These are phyloP conservation scores for Botrytis porri DNA, from an alignment of 2,329 filamentous ascomycete species.

Conservation along the genomic window DNA sequence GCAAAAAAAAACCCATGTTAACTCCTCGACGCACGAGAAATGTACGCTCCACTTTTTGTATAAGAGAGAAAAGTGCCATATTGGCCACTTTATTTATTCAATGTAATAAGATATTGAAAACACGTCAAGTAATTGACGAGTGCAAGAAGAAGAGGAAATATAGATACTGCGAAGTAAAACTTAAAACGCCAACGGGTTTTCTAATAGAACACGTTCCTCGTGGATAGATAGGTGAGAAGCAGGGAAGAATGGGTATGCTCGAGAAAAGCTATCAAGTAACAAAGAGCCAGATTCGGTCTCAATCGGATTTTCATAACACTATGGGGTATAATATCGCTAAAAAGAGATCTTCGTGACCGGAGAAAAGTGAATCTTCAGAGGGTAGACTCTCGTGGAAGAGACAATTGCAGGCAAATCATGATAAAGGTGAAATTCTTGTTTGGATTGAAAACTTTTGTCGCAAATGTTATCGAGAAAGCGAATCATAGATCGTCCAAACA, in stretches of 20 bases:
- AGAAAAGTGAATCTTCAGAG: neutral
- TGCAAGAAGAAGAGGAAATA: neutral
- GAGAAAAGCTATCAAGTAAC: neutral
- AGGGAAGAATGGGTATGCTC: neutral
- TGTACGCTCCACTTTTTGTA: slow-evolving; percentile 12
- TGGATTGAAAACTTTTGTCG: neutral
- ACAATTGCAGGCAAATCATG: neutral
- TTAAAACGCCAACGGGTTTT: slow-evolving; percentile 2
- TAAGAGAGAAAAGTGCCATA: neutral
- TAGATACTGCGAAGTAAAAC: neutral
- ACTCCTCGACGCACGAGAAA: slow-evolving; percentile 11
- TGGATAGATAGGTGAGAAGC: neutral
- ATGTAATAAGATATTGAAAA: neutral
- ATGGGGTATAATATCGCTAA: neutral
- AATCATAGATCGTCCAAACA: neutral
- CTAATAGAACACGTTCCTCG: slow-evolving; percentile 9
- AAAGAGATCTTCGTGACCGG: neutral
- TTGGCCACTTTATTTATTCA: neutral
- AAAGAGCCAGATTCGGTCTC: neutral
- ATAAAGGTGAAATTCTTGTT: neutral
- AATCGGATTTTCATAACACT: neutral
- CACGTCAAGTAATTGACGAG: neutral
- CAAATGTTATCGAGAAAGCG: neutral
- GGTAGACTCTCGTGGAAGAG: neutral
- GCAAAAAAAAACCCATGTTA: slow-evolving; percentile 1